Percentiles rank a stretch among this genome's conserved stretches.
phyloP scores from a whole-genome alignment of 805 yeast genomes.

The Debaryomyces castellii region DNA sequence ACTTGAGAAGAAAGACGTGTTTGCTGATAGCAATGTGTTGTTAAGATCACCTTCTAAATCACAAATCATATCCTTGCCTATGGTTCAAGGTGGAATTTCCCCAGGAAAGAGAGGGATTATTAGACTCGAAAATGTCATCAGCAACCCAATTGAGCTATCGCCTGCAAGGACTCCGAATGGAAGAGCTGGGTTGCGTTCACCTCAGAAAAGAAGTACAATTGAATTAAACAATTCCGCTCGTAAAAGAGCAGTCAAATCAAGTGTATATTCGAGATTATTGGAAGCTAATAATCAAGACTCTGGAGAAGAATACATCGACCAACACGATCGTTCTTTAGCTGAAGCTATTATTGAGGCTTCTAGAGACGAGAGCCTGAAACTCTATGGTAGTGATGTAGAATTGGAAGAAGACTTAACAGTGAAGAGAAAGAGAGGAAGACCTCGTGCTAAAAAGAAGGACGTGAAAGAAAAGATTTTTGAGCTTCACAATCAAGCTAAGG shows the following conservation, averaged over 20 bases:
- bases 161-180: slow-evolving; percentile 43
- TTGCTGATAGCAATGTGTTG: neutral
- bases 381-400: slow-evolving; percentile 23
- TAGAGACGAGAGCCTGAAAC: slow-evolving; percentile 9
- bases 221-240: slow-evolving; percentile 49
- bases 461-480: neutral
- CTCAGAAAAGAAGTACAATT: slow-evolving; percentile 32
- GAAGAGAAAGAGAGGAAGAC: neutral
- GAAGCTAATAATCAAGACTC: slow-evolving; percentile 34
- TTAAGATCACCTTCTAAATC: neutral
- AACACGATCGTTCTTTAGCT: slow-evolving; percentile 45
- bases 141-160: slow-evolving; percentile 11
- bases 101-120: slow-evolving; percentile 17
- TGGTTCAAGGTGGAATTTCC: neutral
- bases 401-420: slow-evolving; percentile 19
- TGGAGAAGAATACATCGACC: slow-evolving; percentile 21
- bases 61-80: neutral
- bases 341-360: slow-evolving; percentile 34
- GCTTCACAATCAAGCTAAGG: neutral
- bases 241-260: slow-evolving; percentile 41
- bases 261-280: slow-evolving; percentile 26
- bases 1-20: neutral
- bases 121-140: neutral
- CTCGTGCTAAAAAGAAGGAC: slow-evolving; percentile 1
- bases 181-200: slow-evolving; percentile 47